phyloP scores from a whole-genome alignment of 768 basidiomycete species.

The Tulasnella sp. region DNA sequence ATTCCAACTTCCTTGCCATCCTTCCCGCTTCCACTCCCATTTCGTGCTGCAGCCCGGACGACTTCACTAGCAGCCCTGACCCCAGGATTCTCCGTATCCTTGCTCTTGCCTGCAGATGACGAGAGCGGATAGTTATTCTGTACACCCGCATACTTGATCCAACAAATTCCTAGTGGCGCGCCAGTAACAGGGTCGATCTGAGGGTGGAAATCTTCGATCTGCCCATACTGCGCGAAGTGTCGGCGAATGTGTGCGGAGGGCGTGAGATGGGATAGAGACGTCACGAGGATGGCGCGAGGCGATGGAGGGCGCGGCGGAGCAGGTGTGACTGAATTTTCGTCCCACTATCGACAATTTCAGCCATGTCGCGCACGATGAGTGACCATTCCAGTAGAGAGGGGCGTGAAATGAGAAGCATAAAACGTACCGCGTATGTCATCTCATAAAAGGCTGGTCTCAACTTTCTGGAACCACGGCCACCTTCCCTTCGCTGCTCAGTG shows the following conservation, averaged over 20 bases:
- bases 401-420: not conserved
- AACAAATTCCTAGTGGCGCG: conserved; percentile 69
- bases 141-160: conserved; percentile 43
- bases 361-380: not conserved
- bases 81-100: not conserved
- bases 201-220: conserved; percentile 55
- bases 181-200: conserved; percentile 76
- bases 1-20: too few species aligned
- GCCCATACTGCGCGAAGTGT: conserved; percentile 54
- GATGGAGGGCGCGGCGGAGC: conserved; percentile 69
- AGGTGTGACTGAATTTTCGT: conserved; percentile 44
- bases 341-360: conserved; percentile 43
- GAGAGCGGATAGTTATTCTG: not conserved
- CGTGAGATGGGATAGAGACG: conserved; percentile 60
- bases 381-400: not conserved
- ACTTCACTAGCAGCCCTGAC: conserved; percentile 43
- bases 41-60: conserved; percentile 40
- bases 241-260: conserved; percentile 53
- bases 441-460: conserved; percentile 21
- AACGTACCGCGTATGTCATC: conserved; percentile 25
- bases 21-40: conserved; percentile 46
- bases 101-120: too few species aligned
- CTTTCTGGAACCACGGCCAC: conserved; percentile 21
- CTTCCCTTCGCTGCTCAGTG: not conserved
- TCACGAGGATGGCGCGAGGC: conserved; percentile 60